phyloP scores from a whole-genome alignment of 768 basidiomycete species.

The Crucibulum laeve region DNA sequence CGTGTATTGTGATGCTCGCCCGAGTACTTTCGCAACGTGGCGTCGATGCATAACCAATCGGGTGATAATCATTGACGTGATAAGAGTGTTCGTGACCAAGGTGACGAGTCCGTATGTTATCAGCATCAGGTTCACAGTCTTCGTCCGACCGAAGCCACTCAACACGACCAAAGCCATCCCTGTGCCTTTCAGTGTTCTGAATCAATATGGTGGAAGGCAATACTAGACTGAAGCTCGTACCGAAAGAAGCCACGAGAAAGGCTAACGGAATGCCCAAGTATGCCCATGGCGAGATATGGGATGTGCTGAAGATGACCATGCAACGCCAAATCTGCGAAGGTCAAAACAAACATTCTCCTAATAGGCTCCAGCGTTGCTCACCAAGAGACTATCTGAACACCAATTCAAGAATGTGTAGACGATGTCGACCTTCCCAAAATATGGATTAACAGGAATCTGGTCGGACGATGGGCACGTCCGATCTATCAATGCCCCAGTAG shows the following conservation, averaged over 20 bases:
- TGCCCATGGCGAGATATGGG: neutral
- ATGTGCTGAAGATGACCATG: neutral
- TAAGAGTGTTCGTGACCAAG: neutral
- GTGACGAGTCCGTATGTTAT: neutral
- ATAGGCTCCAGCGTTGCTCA: too few species aligned
- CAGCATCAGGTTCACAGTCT: neutral
- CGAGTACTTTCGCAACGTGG: neutral
- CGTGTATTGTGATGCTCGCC: neutral
- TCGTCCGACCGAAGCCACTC: neutral
- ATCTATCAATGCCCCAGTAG: neutral
- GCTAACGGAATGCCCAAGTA: neutral
- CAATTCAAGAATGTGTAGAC: neutral
- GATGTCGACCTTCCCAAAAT: neutral
- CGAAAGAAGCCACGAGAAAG: neutral
- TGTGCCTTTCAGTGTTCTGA: neutral
- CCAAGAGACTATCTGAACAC: neutral
- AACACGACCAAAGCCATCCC: neutral
- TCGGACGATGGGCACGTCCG: neutral
- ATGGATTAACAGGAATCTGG: neutral
- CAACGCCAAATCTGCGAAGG: neutral
- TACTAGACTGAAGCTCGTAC: neutral
- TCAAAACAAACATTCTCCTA: neutral
- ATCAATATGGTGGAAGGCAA: neutral
- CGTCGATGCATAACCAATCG: neutral
- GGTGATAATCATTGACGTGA: neutral